Percentiles rank a stretch among this genome's conserved stretches.
Evolutionary conservation across 1,139 yeast species (phyloP).

Genomic region (Pichia terricola): DNA sequence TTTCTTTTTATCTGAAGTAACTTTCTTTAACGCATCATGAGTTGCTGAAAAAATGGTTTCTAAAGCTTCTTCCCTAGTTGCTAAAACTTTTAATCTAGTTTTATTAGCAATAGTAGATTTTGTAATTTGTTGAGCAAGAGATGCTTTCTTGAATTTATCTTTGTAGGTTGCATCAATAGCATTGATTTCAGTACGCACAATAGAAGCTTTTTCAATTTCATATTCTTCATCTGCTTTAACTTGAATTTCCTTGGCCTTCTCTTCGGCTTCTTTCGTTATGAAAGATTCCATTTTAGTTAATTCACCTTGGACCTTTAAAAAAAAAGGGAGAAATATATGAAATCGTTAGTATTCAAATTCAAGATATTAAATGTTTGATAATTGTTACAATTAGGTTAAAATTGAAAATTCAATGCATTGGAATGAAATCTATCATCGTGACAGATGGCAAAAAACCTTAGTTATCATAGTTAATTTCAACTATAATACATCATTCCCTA

Average conservation of each 20-base stretch:
- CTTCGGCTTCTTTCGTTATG: conserved; percentile 98
- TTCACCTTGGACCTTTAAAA: conserved; percentile 75
- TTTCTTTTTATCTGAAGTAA: conserved; percentile 42
- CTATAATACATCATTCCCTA: too few relatives aligned
- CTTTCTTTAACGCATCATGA: conserved; percentile 46
- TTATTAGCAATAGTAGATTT: conserved; percentile 93
- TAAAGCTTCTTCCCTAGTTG: conserved; percentile 77
- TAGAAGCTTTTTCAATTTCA: conserved; percentile 91
- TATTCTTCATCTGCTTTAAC: conserved; percentile 97
- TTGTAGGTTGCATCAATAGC: conserved; percentile 77
- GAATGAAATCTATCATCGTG: too few relatives aligned
- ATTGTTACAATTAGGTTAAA: too few relatives aligned
- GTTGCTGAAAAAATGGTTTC: conserved; percentile 68
- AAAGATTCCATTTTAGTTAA: conserved; percentile 97
- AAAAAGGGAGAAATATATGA: too few relatives aligned
- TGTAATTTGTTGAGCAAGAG: conserved; percentile 89
- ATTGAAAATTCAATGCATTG: too few relatives aligned
- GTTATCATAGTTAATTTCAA: too few relatives aligned
- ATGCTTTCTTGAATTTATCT: conserved; percentile 80
- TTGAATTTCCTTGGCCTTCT: conserved; percentile 92
- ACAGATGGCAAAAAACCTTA: too few relatives aligned
- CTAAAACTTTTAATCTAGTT: conserved; percentile 81
- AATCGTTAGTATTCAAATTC: too few relatives aligned
- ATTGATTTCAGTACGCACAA: conserved; percentile 86
- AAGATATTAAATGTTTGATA: too few relatives aligned